These are phyloP conservation scores for Penicillium sp. DNA, from an alignment of 2,329 filamentous ascomycete genomes.

Conservation along the genomic window DNA sequence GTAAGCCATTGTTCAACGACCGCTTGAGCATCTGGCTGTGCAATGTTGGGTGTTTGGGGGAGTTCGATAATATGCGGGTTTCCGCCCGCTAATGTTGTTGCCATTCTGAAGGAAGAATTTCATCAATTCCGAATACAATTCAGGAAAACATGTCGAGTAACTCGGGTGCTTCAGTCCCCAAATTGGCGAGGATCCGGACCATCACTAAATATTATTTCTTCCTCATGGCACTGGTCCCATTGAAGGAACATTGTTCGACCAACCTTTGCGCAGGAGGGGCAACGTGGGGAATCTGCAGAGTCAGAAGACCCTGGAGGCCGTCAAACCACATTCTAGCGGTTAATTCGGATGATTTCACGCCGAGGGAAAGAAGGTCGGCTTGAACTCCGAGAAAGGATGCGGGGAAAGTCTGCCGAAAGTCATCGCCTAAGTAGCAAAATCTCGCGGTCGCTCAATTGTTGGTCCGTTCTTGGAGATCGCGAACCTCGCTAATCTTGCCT, in stretches of 20 bases:
- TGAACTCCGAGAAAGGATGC: neutral
- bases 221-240: neutral
- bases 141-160: neutral
- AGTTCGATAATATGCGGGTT: conserved; percentile 38
- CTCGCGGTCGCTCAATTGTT: neutral
- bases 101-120: conserved; percentile 13
- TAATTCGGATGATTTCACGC: neutral
- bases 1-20: conserved; percentile 42
- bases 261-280: neutral
- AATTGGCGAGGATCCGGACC: neutral
- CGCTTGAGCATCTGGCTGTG: conserved; percentile 27
- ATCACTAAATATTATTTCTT: neutral
- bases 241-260: neutral
- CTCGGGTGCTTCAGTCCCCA: neutral
- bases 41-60: conserved; percentile 29
- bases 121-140: neutral
- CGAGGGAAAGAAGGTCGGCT: neutral
- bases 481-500: neutral
- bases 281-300: neutral
- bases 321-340: neutral
- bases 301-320: neutral
- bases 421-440: neutral
- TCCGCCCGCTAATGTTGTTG: conserved; percentile 29
- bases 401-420: neutral
- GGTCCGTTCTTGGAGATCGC: neutral